These are phyloP conservation scores for Saksenaea vasiformis DNA, from an alignment of 371 early-diverging fungal species.

Conservation along the genomic window DNA sequence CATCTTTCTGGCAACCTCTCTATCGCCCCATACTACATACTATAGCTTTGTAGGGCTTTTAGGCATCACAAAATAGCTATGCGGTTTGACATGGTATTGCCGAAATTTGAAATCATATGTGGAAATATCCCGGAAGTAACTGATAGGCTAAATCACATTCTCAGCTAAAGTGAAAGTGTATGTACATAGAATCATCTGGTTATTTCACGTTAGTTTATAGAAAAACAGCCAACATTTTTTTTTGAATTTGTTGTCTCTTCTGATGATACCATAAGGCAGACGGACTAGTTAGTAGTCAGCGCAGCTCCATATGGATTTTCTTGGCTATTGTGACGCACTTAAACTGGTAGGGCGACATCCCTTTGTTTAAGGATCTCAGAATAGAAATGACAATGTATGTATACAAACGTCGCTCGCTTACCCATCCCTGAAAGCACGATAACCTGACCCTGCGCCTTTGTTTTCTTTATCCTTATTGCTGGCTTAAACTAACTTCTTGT, in stretches of 20 bases:
- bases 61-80: neutral
- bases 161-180: neutral
- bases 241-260: neutral
- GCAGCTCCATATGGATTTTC: neutral
- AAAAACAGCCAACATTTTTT: neutral
- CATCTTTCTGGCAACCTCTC: neutral
- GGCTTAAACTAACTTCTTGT: neutral
- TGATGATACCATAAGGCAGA: too few species aligned
- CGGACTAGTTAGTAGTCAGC: too few species aligned
- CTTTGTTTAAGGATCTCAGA: neutral
- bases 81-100: neutral
- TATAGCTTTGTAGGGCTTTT: neutral
- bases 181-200: neutral
- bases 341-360: neutral
- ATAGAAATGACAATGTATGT: neutral
- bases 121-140: neutral
- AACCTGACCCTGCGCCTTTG: slow-evolving; percentile 1
- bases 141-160: neutral
- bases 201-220: neutral
- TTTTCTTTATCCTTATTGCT: neutral
- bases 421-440: neutral
- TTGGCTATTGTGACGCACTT: neutral
- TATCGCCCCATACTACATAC: neutral
- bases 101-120: neutral
- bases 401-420: neutral